Percentiles rank a stretch among this genome's conserved stretches.
phyloP scores from a whole-genome alignment of 768 basidiomycete species.

The Boletus barrowsii region DNA sequence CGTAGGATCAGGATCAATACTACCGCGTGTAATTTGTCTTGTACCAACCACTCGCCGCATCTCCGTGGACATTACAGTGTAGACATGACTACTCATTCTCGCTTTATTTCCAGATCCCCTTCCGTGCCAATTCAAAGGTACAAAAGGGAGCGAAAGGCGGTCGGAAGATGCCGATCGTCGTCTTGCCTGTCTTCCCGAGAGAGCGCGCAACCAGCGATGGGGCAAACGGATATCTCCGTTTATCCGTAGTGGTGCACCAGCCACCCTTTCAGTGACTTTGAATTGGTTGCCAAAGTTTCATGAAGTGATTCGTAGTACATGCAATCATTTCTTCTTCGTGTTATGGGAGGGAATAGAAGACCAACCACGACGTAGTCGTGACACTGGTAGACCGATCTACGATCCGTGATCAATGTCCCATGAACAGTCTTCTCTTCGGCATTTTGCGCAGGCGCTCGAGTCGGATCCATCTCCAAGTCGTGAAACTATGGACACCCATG shows the following conservation, averaged over 20 bases:
- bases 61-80: constrained; percentile 12
- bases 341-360: no score
- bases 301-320: background rate
- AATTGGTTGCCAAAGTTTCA: constrained; percentile 11
- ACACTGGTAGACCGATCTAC: background rate
- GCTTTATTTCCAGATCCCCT: constrained; percentile 7
- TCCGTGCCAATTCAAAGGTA: constrained; percentile 4
- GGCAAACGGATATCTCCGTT: constrained; percentile 9
- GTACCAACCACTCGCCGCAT: constrained; percentile 7
- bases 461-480: no score
- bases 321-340: no score
- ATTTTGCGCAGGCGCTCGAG: background rate
- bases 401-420: background rate
- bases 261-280: background rate
- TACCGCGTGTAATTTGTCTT: constrained; percentile 1
- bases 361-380: no score
- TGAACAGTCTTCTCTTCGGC: background rate
- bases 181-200: background rate
- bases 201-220: background rate
- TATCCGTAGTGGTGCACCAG: background rate
- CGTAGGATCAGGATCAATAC: constrained; percentile 20
- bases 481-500: no score
- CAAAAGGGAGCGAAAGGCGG: background rate
- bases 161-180: constrained; percentile 3
- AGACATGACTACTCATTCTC: constrained; percentile 6